These are phyloP conservation scores for Claviceps cyperi DNA, from an alignment of 2,329 filamentous ascomycete genomes.

Conservation along the genomic window DNA sequence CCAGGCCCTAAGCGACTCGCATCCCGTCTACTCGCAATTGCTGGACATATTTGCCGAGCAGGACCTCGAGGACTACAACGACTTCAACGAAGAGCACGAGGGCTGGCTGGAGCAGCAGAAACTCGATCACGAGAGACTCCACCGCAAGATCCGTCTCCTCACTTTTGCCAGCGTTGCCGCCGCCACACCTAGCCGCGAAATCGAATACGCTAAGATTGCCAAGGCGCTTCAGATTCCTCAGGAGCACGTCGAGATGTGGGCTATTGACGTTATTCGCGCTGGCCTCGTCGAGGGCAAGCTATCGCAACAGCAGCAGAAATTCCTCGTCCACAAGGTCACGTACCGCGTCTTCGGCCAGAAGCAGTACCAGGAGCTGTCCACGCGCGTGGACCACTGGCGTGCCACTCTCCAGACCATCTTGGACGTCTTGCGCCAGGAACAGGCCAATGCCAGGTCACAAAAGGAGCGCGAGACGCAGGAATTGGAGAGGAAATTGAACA, in stretches of 20 bases:
- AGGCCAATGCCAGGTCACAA: constrained; percentile 62
- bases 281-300: constrained; percentile 94
- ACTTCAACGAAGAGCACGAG: constrained; percentile 85
- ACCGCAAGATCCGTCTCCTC: constrained; percentile 91
- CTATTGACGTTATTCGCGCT: constrained; percentile 93
- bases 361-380: constrained; percentile 93
- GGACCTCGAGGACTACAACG: constrained; percentile 86
- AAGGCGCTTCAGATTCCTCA: constrained; percentile 69
- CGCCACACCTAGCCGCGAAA: constrained; percentile 66
- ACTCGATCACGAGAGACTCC: constrained; percentile 57
- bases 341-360: constrained; percentile 96
- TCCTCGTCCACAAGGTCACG: constrained; percentile 89
- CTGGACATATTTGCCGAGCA: constrained; percentile 93
- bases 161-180: constrained; percentile 85
- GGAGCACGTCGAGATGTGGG: constrained; percentile 93
- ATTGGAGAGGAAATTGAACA: constrained; percentile 50
- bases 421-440: constrained; percentile 63
- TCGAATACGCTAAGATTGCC: constrained; percentile 76
- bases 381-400: constrained; percentile 82
- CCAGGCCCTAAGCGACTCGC: constrained; percentile 72
- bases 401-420: constrained; percentile 67
- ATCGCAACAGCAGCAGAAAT: constrained; percentile 80
- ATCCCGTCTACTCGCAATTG: constrained; percentile 76
- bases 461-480: constrained; percentile 66
- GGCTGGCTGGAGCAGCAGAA: constrained; percentile 68